Conservation (phyloP, 1,284 basidiomycete genomes). For the Moesziomyces sp. region DNA sequence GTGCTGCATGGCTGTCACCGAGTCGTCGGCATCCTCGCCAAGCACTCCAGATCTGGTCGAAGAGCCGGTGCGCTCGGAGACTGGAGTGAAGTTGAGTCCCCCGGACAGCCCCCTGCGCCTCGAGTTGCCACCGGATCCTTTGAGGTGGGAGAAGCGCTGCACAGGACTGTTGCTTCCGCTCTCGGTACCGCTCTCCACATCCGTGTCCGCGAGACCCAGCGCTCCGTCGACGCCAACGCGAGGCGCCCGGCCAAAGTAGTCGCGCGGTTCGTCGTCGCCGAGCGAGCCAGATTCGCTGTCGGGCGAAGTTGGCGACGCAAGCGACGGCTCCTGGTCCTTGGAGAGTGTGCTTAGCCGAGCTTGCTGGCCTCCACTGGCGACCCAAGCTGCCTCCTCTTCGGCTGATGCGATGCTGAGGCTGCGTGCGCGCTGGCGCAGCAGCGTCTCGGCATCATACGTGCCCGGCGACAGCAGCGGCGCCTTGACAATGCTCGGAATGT, state of each 20-base stretch:
- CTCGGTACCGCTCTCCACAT: slow-evolving; percentile 55
- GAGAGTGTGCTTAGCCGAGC: slow-evolving; percentile 36
- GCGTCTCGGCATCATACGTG: slow-evolving; percentile 59
- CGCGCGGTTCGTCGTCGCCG: slow-evolving; percentile 9
- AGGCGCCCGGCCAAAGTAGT: slow-evolving; percentile 42
- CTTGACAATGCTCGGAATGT: slow-evolving; percentile 41
- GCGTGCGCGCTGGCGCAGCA: slow-evolving; percentile 56
- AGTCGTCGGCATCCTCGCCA: neutral
- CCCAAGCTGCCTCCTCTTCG: slow-evolving; percentile 53
- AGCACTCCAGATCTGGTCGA: neutral
- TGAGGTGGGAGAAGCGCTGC: slow-evolving; percentile 13
- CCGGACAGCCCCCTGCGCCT: slow-evolving; percentile 29
- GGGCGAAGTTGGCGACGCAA: slow-evolving; percentile 13
- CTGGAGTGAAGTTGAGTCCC: slow-evolving; percentile 45
- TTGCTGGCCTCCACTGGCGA: slow-evolving; percentile 48
- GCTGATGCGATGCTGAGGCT: slow-evolving; percentile 40
- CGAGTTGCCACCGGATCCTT: neutral
- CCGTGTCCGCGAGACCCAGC: slow-evolving; percentile 51
- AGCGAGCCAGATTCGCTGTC: slow-evolving; percentile 20
- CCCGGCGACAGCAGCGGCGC: slow-evolving; percentile 54
- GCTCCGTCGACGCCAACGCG: slow-evolving; percentile 56
- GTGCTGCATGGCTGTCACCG: neutral
- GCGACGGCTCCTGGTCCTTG: slow-evolving; percentile 13
- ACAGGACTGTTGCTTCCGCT: slow-evolving; percentile 49
- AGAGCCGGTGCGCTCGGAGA: slow-evolving; percentile 5